Evolutionary conservation across 2,329 filamentous ascomycete genomes (phyloP), one percentile per base, ranked within the genome.

Genomic region (Penicillium sumatraense): DNA sequence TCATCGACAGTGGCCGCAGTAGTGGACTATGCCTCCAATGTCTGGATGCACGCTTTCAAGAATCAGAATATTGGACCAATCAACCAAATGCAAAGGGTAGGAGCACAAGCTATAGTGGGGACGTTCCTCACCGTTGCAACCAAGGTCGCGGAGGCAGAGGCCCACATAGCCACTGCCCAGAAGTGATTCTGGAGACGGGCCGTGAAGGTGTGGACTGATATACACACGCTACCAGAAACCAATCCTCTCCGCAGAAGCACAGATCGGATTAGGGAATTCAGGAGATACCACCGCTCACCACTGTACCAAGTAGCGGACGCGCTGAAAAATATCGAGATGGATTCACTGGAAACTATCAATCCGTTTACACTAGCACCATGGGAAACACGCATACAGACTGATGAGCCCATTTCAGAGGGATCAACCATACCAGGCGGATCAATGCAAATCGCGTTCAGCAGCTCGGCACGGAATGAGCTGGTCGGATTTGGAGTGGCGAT

Each of bases 1-100:
- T 58, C 44, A 53, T 64, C 61, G n/a, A 70, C 57, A 18, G 66
- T 71, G n/a, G 58, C 61, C 3, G 62, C 58, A 38, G 60, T 64
- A 11, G 59, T 70, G 18, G 66, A 69, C 50, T 71, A 70, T 36
- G 59, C 62, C 16, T 58, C 52, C 5, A 58, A 49, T 42, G 36
- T 60, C 31, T 56, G 35, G 67, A 67, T 65, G 52, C 55, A 68
- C 46, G 55, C 54, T 6, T 63, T 31, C 24, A 61, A 60, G 52
- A 48, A 63, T 16, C 58, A 60, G 36, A 33, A 26, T 31, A 58
- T 52, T 13, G 47, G 51, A 33, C 56, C 51, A 26, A 62, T 69
- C n/a, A 66, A 67, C 35, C 49, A 60, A 40, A 56, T 67, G 27
- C 54, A 68, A 60, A 61, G 56, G 35, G 54, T 66, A 10, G 61